phyloP scores from a whole-genome alignment of 108 stramenopile species.

The Nitzschia putrida region DNA sequence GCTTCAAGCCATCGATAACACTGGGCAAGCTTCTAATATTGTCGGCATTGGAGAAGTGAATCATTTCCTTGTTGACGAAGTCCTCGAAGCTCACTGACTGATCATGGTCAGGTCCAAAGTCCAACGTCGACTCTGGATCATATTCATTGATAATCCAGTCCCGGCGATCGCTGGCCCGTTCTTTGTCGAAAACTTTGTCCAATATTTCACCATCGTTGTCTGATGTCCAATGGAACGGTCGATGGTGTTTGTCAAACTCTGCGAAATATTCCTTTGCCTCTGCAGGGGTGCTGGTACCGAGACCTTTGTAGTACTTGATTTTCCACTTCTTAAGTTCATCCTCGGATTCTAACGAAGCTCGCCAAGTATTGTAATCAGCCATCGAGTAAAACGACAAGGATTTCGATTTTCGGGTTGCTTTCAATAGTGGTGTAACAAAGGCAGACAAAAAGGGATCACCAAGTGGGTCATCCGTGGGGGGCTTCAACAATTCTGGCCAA shows the following conservation, averaged over 20 bases:
- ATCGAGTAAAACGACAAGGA: conserved; percentile 78
- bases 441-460: conserved; percentile 72
- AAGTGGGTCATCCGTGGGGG: conserved; percentile 48
- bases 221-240: conserved; percentile 75
- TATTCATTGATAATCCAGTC: conserved; percentile 81
- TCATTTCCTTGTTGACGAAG: conserved; percentile 91
- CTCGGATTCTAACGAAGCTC: conserved; percentile 35
- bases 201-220: conserved; percentile 76
- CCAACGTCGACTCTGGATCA: conserved; percentile 46
- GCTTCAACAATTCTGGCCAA: conserved; percentile 85
- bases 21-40: conserved; percentile 81
- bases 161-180: conserved; percentile 77
- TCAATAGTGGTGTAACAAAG: conserved; percentile 90
- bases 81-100: conserved; percentile 66
- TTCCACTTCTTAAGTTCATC: conserved; percentile 64
- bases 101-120: conserved; percentile 34
- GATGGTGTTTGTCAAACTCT: conserved; percentile 64
- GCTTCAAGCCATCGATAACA: conserved; percentile 90
- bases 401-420: conserved; percentile 62
- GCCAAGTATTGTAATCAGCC: conserved; percentile 85
- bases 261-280: conserved; percentile 92
- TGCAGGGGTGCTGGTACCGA: conserved; percentile 87
- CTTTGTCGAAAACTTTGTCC: conserved; percentile 87
- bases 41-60: conserved; percentile 91
- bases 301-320: conserved; percentile 95